Base-by-base conservation (phyloP, 306 rosid genomes). In the Leucaena leucocephala region DNA sequence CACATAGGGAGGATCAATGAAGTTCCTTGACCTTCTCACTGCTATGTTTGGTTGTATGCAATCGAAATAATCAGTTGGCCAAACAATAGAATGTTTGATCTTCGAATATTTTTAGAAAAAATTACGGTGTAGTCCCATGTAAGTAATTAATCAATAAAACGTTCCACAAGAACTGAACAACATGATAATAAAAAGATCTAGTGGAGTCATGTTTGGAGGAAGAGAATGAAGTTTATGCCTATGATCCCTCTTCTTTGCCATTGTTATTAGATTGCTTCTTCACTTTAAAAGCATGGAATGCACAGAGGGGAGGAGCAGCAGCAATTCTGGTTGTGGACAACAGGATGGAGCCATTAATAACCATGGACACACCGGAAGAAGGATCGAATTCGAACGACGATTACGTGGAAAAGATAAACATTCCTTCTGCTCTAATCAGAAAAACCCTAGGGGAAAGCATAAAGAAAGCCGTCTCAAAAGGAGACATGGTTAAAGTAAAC, bases 201-300 rank as follows among this genome's bases (percentile, higher is more conserved):
- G 27, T 27, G 27, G 27, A 27, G 27, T 27, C 27, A 27, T 27
- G 27, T 27, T 27, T 27, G 27, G 27, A 27, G 27, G 27, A 27
- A 27, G 27, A 27, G 27, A 27, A 45, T 21, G 50, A 36, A 36
- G n/a, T 62, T 50, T 34, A 13, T 62, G 43, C 73, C 61, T 62
- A 5, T 61, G 74, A 74, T 77, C 16, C 54, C 35, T 19, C 65
- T 62, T 22, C 71, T 46, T 82, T 54, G 57, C 55, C 55, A 61
- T 84, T 78, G 34, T 67, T 27, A 27, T 27, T 22, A 95, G 98
- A 92, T 86, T 95, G 98, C 86, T 95, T 73, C 89, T 95, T 95
- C 89, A 95, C 98, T 68, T 76, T 90, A 84, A 95, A 95, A 95
- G 98, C 98, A 1, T 91, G 97, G 98, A 95, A 91, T 72, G 97